These are phyloP conservation scores for Dryadomyces quercus-mongolicae DNA, from an alignment of 2,329 filamentous ascomycete genomes.

Conservation along the genomic window DNA sequence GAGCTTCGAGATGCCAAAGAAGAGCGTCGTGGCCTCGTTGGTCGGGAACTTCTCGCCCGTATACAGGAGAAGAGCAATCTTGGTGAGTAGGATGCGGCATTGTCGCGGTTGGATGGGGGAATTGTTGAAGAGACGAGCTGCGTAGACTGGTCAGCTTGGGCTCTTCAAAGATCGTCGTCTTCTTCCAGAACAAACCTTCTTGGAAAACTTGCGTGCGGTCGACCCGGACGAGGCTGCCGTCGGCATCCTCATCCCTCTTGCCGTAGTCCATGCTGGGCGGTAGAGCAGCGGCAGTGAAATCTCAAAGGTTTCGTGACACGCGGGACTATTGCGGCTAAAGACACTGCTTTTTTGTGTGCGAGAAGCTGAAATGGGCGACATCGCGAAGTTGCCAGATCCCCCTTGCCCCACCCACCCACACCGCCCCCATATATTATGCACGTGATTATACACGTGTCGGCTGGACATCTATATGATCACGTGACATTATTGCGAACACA, in stretches of 20 bases:
- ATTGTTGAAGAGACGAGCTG: constrained; percentile 94
- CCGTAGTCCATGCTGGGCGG: constrained; percentile 75
- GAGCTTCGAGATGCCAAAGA: constrained; percentile 97
- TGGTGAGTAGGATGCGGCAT: constrained; percentile 95
- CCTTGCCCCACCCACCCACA: constrained; percentile 10
- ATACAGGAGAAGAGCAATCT: constrained; percentile 91
- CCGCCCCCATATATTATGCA: neutral
- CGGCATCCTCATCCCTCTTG: constrained; percentile 98
- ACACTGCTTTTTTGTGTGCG: constrained; percentile 7
- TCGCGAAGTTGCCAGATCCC: constrained; percentile 14
- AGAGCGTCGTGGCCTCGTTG: constrained; percentile 93
- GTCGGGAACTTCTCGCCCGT: constrained; percentile 95
- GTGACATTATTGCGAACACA: neutral
- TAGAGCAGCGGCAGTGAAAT: neutral
- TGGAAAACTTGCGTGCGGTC: constrained; percentile 97
- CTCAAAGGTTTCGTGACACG: neutral
- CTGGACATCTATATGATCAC: constrained; percentile 3
- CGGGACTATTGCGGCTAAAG: neutral
- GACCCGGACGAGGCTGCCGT: constrained; percentile 87
- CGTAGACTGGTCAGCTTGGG: too few species aligned
- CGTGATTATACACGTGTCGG: neutral
- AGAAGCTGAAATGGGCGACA: constrained; percentile 10
- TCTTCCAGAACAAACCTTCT: constrained; percentile 60
- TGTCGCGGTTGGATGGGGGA: constrained; percentile 92
- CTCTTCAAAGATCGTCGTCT: too few species aligned